Base-by-base conservation (phyloP, 139 green algal species). In the Tetraselmis striata region DNA sequence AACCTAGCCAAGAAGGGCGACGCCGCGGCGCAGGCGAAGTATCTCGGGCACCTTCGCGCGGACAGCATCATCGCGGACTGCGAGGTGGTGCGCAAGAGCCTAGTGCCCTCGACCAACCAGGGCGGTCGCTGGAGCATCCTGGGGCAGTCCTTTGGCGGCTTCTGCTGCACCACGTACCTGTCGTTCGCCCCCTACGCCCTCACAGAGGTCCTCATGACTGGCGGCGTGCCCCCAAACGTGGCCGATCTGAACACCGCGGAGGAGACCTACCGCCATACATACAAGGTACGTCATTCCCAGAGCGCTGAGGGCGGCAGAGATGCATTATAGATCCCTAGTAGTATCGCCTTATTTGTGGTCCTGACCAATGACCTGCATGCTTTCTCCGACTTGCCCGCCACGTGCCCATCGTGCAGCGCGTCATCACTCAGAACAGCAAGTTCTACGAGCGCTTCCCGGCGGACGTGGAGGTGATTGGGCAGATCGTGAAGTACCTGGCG, bases 121-220 rank as follows among this genome's bases (percentile, higher is more conserved):
- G 81, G 77, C 29, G 87, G 87, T 29, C 80, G 81, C 24, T 98
- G 95, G 95, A 92, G 82, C 28, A 76, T 97, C 0, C 86, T 99
- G 30, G 95, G 96, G 22, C 95, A 99, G 89, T 95, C 89, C 18
- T 99, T 98, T 87, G 96, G 96, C 25, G 96, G 96, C 75, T 99
- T 99, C 90, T 98, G 95, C 88, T 86, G 79, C 28, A 77, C 93
- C 23, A 93, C 91, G 1, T 99, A 99, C 88, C 93, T 99, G 1
- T 95, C 87, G 2, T 82, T 92, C 28, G 88, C 85, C 1, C 91
- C 93, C 0, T 82, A 95, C 29, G 91, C 89, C 23, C 77, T 95
- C 23, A 80, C 82, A 23, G 91, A 95, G 81, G 92, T 88, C 32
- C 32, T 97, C 23, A 86, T 95, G 1, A 95, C 94, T 0, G 94